Base-by-base conservation (phyloP, 2,329 filamentous ascomycete species). In the Penicillium digitatum region DNA sequence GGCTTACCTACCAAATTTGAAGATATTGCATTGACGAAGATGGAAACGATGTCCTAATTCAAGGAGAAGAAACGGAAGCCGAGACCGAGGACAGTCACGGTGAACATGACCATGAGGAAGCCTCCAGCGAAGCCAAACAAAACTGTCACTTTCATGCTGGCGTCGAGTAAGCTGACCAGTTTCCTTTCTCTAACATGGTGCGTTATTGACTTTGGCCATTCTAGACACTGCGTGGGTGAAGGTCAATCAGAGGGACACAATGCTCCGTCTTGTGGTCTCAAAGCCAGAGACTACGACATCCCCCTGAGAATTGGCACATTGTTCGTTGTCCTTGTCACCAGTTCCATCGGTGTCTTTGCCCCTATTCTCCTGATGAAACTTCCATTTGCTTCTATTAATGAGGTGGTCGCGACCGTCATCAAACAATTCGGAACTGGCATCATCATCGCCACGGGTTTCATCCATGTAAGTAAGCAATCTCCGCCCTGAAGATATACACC, bases 121-220 rank as follows among this genome's bases (percentile, higher is more conserved):
- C 72, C 63, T 43, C 63, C n/a, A 51, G 58, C 14, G 54, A 55
- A 35, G 51, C 47, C 11, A 73, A 72, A n/a, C 63, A 78, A 59
- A 78, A 82, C 62, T 90, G 87, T 62, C 88, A 91, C 66, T 89
- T 87, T 70, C 87, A 91, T 62, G 87, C 87, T 10, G 87, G 87
- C 35, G 84, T 90, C 22, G 85, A 89, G 86, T 88, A 75, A 72
- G 84, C 74, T 54, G n/a, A 11, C 34, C 34, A 11, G 7, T 1
- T 8, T 12, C 9, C n/a, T 9, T 12, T 9, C 16, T 10, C 14
- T 10, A 8, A 14, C 22, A 43, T 7, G 18, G 9, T 35, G 6
- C 5, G 6, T 5, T 47, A 16, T 20, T 58, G 47, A 66, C 49
- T 44, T 58, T 56, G 20, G 29, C 46, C 32, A 26, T 46, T 54